phyloP scores from a whole-genome alignment of 116 monocot genomes.

The Iris pallida region DNA sequence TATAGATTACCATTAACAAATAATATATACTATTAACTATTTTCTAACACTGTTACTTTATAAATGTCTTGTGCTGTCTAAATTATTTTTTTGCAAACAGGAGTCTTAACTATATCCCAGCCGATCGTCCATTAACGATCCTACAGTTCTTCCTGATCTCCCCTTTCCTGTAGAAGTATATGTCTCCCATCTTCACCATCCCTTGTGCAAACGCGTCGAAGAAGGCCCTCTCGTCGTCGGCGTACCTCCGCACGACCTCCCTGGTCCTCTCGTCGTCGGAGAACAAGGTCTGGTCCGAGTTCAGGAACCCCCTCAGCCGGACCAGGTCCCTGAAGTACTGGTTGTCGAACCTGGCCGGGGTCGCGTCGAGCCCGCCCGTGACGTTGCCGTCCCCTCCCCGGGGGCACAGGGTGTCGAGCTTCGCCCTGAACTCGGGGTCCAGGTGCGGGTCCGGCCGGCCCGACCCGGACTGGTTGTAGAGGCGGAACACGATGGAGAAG shows the following conservation, averaged over 20 bases:
- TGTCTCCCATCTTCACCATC: conserved; percentile 81
- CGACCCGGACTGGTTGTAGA: conserved; percentile 77
- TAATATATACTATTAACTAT: too few relatives aligned
- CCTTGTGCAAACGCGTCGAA: conserved; percentile 63
- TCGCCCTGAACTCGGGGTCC: conserved; percentile 26
- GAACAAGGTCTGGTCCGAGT: conserved; percentile 43
- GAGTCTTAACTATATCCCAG: too few relatives aligned
- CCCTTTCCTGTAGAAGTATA: conserved; percentile 34
- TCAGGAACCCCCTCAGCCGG: conserved; percentile 9
- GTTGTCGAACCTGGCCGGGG: conserved; percentile 67
- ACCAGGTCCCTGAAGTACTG: conserved; percentile 50
- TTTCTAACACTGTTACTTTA: too few relatives aligned
- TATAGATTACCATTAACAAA: too few relatives aligned
- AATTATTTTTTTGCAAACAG: too few relatives aligned
- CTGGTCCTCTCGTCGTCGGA: conserved; percentile 34
- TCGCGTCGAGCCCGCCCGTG: conserved; percentile 54
- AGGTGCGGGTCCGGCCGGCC: conserved; percentile 57
- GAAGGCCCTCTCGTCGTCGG: conserved; percentile 44
- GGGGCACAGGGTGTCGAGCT: conserved; percentile 49
- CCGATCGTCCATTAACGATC: conserved; percentile 3
- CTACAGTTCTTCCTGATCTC: conserved; percentile 70
- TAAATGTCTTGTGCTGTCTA: too few relatives aligned
- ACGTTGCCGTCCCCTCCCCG: conserved; percentile 52
- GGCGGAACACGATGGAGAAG: conserved; percentile 74
- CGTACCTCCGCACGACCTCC: conserved; percentile 35